Conservation (phyloP, 2,329 filamentous ascomycete genomes). For the Blastomyces parvus region DNA sequence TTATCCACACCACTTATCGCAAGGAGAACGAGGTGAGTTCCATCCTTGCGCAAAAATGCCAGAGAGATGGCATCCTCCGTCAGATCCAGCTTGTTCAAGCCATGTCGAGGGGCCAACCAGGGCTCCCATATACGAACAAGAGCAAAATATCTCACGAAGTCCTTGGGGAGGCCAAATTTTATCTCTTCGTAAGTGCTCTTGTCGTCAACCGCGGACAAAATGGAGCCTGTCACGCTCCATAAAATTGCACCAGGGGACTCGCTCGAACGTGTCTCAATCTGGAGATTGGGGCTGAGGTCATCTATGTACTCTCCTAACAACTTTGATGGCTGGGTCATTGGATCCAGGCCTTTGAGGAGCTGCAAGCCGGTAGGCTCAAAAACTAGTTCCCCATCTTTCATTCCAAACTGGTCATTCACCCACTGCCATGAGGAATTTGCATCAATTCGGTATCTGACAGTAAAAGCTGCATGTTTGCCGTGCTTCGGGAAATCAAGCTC, state of each 20-base stretch:
- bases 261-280: conserved; percentile 28
- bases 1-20: conserved; percentile 66
- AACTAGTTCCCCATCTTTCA: conserved; percentile 36
- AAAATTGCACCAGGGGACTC: conserved; percentile 34
- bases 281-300: conserved; percentile 26
- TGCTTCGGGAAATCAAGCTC: conserved; percentile 23
- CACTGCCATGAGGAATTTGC: conserved; percentile 35
- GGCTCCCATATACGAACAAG: conserved; percentile 69
- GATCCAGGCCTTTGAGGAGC: conserved; percentile 4
- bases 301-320: conserved; percentile 27
- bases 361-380: conserved; percentile 23
- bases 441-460: conserved; percentile 35
- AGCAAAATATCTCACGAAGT: conserved; percentile 66
- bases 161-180: conserved; percentile 55
- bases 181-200: conserved; percentile 42
- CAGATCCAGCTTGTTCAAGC: conserved; percentile 54
- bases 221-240: conserved; percentile 47
- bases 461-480: conserved; percentile 31
- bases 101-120: conserved; percentile 85
- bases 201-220: conserved; percentile 45
- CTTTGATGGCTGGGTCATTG: conserved; percentile 11
- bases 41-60: conserved; percentile 63
- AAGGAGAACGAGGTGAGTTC: conserved; percentile 66
- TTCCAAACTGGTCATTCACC: conserved; percentile 34
- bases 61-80: conserved; percentile 70